Evolutionary conservation across 2,329 filamentous ascomycete genomes (phyloP).

Genomic region (Aspergillus pseudoglaucus): DNA sequence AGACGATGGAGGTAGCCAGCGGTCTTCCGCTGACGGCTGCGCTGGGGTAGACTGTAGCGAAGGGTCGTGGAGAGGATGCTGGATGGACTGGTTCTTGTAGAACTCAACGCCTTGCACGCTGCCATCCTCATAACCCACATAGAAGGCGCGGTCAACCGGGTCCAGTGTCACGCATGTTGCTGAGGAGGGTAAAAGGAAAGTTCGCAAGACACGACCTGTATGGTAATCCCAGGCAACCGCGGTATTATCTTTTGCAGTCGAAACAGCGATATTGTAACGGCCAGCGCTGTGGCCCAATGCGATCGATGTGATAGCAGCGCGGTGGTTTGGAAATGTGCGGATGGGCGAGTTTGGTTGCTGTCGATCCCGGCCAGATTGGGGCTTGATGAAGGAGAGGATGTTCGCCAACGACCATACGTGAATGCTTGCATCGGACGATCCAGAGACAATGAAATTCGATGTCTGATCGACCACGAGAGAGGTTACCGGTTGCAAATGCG

Average conservation of each 20-base stretch:
- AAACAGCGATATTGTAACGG: slow-evolving; percentile 75
- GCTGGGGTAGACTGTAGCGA: slow-evolving; percentile 35
- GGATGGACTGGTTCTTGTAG: slow-evolving; percentile 46
- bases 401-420: slow-evolving; percentile 82
- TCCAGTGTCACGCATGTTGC: slow-evolving; percentile 72
- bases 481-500: slow-evolving; percentile 53
- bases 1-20: slow-evolving; percentile 49
- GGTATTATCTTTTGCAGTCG: slow-evolving; percentile 77
- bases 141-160: slow-evolving; percentile 74
- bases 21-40: slow-evolving; percentile 34
- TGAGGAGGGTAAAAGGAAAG: slow-evolving; percentile 68
- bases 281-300: slow-evolving; percentile 60
- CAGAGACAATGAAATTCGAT: slow-evolving; percentile 44
- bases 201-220: slow-evolving; percentile 68
- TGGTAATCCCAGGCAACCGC: slow-evolving; percentile 91
- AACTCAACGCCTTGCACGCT: slow-evolving; percentile 76
- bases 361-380: slow-evolving; percentile 34
- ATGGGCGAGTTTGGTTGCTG: slow-evolving; percentile 57
- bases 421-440: slow-evolving; percentile 67
- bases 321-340: slow-evolving; percentile 67
- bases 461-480: slow-evolving; percentile 65
- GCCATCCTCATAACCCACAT: slow-evolving; percentile 72
- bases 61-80: slow-evolving; percentile 30
- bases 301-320: slow-evolving; percentile 45
- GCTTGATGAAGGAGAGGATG: slow-evolving; percentile 58